Base-by-base conservation (phyloP, 2,329 filamentous ascomycete genomes). In the Hymenoscyphus scutula region DNA sequence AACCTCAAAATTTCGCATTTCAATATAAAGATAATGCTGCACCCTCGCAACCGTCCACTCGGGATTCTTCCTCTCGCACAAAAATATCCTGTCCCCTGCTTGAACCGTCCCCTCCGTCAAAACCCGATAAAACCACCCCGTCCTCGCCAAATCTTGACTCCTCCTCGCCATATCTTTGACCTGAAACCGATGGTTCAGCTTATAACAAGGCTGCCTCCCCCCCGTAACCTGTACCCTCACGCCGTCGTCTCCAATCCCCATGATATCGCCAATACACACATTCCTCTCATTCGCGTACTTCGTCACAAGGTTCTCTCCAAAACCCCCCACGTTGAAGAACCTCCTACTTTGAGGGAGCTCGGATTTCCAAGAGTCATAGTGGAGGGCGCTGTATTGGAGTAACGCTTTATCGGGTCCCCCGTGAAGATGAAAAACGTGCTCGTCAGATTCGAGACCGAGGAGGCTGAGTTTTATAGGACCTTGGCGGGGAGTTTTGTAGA, bases 41-140 rank as follows among this genome's bases (percentile, higher is more conserved):
- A 89, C 76, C 10, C 82, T 77, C 70, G 85, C 84, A 37, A 89
- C 79, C 0, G 85, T 86, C 87, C 87, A 89, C 45, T 77, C 68
- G 0, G 85, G 85, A 75, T 83, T 77, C 25, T 72, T 77, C 13
- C 86, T 77, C 71, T 84, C 80, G 0, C 87, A 74, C 0, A 89
- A 76, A 3, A 73, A 74, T 64, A 89, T 82, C 68, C 79, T 76
- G 67, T 89, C 85, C 6, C 86, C 86, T 0, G 79, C 78, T 19
- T 77, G 72, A 45, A 89, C 80, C 0, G 70, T 74, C 0, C 87
- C 87, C 37, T 82, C 79, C 3, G 76, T 75, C 11, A 89, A 70
- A 1, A 89, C 82, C 2, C 86, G 81, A 67, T 88, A 89, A 70
- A 88, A 84, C 86, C 86, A 89, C 0, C 87, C 87, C 0, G 85